These are phyloP conservation scores for Chernovozyma sophiae-reginae DNA, from an alignment of 1,139 yeast genomes.

Conservation along the genomic window DNA sequence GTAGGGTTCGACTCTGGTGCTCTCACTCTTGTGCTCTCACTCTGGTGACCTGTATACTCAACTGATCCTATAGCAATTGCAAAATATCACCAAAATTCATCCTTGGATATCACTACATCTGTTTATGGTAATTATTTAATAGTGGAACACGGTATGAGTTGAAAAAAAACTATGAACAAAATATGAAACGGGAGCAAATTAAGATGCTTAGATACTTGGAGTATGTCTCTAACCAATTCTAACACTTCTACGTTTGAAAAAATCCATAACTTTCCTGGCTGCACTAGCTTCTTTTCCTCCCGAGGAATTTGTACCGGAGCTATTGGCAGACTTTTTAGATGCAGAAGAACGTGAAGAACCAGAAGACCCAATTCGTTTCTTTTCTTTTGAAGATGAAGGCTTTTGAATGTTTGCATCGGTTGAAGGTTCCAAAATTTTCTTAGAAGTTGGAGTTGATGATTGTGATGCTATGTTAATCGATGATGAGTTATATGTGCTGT, in stretches of 20 bases:
- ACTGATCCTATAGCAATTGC: no score
- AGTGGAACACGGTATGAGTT: no score
- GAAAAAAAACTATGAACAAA: no score
- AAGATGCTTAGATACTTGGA: no score
- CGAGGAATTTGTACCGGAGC: conserved; percentile 1
- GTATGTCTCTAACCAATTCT: conserved; percentile 24
- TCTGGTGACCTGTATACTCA: no score
- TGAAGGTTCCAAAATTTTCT: conserved; percentile 41
- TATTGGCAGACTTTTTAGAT: conserved; percentile 12
- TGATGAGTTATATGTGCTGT: conserved; percentile 33
- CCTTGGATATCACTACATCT: no score
- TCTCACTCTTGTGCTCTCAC: no score
- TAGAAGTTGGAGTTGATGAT: conserved; percentile 13
- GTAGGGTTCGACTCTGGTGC: no score
- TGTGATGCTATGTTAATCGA: conserved; percentile 14
- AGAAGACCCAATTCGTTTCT: conserved; percentile 14
- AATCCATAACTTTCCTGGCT: conserved; percentile 75
- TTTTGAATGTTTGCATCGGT: conserved; percentile 23
- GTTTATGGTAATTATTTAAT: no score
- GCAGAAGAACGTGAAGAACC: conserved; percentile 12
- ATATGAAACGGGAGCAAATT: no score
- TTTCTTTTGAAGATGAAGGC: conserved; percentile 5
- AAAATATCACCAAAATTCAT: no score
- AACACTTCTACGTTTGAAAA: conserved; percentile 73
- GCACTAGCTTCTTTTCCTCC: conserved; percentile 59